These are phyloP conservation scores for Seminavis robusta DNA, from an alignment of 108 stramenopile genomes.

Conservation along the genomic window DNA sequence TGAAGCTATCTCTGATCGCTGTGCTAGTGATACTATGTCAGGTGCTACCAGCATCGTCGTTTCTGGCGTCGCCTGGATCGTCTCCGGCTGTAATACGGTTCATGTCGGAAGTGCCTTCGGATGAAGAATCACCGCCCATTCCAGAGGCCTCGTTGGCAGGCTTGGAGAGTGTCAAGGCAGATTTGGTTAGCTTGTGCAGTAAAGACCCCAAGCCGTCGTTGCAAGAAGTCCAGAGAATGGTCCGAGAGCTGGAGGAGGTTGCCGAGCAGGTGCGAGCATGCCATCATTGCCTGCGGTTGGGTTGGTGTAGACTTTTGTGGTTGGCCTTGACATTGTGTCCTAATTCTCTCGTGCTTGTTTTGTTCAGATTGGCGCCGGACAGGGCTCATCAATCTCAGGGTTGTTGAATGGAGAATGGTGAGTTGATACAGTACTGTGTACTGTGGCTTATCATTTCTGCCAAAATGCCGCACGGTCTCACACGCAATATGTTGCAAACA, in stretches of 20 bases:
- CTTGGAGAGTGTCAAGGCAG: constrained; percentile 14
- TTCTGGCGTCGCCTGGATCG: too few species aligned
- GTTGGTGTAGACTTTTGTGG: not conserved
- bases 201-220: constrained; percentile 16
- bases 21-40: too few species aligned
- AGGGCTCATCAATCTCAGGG: constrained; percentile 57
- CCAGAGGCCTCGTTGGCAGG: too few species aligned
- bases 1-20: too few species aligned
- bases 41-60: too few species aligned
- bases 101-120: too few species aligned
- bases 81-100: too few species aligned
- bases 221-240: constrained; percentile 20
- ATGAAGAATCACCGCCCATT: too few species aligned
- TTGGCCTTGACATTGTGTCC: not conserved
- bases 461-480: too few species aligned
- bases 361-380: constrained; percentile 35
- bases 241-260: constrained; percentile 23
- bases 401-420: constrained; percentile 68
- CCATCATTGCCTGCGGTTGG: not conserved
- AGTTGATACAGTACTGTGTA: too few species aligned
- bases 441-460: too few species aligned
- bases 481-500: too few species aligned
- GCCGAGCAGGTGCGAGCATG: constrained; percentile 16
- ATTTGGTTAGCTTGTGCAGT: constrained; percentile 15
- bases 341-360: constrained; percentile 4